A percentile compares a stretch with the other conserved stretches of the same genome.
Evolutionary conservation across 192 early-diverging fungal genomes (phyloP).

Genomic region (Anaeromyces robustus): DNA sequence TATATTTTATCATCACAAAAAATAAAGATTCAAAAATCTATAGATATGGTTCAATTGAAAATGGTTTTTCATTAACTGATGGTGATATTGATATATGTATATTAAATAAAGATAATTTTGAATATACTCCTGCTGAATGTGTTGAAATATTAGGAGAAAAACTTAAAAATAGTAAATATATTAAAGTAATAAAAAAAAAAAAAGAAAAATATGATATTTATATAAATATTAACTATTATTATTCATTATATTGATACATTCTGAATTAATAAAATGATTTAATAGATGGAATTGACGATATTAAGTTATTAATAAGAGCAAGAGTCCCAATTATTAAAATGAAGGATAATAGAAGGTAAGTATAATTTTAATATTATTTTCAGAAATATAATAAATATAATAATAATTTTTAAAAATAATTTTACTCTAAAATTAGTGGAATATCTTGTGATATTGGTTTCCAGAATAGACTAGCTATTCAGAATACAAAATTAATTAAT

Average conservation of each 20-base stretch:
- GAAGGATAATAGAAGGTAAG: neutral
- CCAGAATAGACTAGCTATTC: neutral
- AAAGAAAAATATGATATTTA: too few relatives aligned
- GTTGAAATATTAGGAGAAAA: neutral
- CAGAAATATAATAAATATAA: neutral
- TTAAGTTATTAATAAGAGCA: neutral
- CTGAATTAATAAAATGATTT: too few relatives aligned
- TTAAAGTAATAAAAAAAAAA: too few relatives aligned
- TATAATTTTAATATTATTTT: neutral
- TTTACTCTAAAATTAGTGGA: neutral
- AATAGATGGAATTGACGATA: neutral
- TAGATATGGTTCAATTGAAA: neutral
- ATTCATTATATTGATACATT: too few relatives aligned
- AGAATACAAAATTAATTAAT: neutral
- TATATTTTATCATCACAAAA: too few relatives aligned
- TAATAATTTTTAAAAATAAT: neutral
- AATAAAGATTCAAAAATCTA: neutral
- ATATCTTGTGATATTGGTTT: neutral
- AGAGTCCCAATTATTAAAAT: neutral
- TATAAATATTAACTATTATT: too few relatives aligned
- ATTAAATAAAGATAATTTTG: neutral
- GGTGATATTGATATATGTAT: neutral
- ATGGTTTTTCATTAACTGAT: neutral
- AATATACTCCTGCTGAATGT: neutral
- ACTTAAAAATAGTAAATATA: neutral